Base-by-base conservation (phyloP, 768 basidiomycete species). In the Chlorophyllum brunneum region DNA sequence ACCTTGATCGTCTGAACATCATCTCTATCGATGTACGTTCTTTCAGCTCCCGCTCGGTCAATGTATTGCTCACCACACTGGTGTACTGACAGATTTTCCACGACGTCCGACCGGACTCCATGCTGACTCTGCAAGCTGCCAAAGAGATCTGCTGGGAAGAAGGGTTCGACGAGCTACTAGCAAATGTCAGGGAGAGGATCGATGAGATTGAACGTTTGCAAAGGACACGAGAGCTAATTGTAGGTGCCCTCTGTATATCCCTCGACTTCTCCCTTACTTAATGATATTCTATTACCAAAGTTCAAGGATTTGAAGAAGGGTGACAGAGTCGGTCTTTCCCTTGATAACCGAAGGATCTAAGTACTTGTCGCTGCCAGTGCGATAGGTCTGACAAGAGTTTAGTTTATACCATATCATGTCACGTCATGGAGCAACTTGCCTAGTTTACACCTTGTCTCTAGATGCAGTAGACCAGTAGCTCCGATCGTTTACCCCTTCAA, bases 181-280 rank as follows among this genome's bases (percentile, higher is more conserved):
- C 89, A 56, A 74, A 72, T 46, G 89, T 91, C 5, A 73, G 86
- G 39, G 79, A 78, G 52, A 74, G 92, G 10, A 80, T 93, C 30
- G 86, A 91, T 65, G 85, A 88, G 66, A 93, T 94, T 60, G 91
- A 94, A 68, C 85, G 84, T 63, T 63, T 92, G 54, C 86, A 88
- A 51, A 76, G 88, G 38, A 90, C 87, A 18, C 69, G 85, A 54
- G 87, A 90, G 67, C 65, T 88, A 53, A 87, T 83, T 41, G 86
- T 88, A 59, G 33, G 77, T 69, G 20, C 1, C 34, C 49, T 48
- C 45, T 29, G 34, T 36, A 15, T 15, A 5, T 5, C 34, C 16
- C 34, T 36, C 15, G 15, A 36, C 16, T 34, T 36, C 15, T n/a
- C n/a, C n/a, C 3, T n/a, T 11, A 5, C 34, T 36, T 16, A 36